A percentile compares a stretch with the other conserved stretches of the same genome.
phyloP scores from a whole-genome alignment of 371 early-diverging fungal species.

The Mortierella sp. region DNA sequence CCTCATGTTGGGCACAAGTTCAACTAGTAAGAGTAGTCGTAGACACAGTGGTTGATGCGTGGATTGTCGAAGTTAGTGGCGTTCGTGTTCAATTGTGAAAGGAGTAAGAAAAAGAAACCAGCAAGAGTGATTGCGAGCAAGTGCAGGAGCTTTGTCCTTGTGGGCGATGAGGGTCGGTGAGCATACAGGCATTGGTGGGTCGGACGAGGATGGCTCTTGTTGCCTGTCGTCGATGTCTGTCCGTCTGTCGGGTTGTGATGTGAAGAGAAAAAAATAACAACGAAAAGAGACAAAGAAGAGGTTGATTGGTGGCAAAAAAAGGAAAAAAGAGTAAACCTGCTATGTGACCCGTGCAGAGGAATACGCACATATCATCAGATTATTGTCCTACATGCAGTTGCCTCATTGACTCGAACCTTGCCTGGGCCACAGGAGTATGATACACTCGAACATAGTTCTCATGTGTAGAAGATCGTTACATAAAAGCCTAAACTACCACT shows the following conservation, averaged over 20 bases:
- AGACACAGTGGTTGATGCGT: not conserved
- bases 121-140: not conserved
- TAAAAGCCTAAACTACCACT: too few species aligned
- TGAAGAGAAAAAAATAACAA: not conserved
- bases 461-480: too few species aligned
- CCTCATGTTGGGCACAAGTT: conserved; percentile 60
- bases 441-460: too few species aligned
- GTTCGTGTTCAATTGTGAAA: not conserved
- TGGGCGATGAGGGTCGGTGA: not conserved
- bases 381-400: too few species aligned
- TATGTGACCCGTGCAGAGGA: too few species aligned
- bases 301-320: too few species aligned
- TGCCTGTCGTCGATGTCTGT: not conserved
- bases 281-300: not conserved
- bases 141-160: too few species aligned
- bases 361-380: too few species aligned
- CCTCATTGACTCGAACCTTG: too few species aligned
- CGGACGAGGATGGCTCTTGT: not conserved
- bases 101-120: not conserved
- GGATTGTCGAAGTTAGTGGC: conserved; percentile 12
- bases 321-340: too few species aligned
- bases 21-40: not conserved
- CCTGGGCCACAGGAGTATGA: too few species aligned
- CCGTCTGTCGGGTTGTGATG: not conserved
- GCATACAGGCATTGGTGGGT: conserved; percentile 4